Conservation (phyloP, 2,329 filamentous ascomycete species). For the Colletotrichum sojae region DNA sequence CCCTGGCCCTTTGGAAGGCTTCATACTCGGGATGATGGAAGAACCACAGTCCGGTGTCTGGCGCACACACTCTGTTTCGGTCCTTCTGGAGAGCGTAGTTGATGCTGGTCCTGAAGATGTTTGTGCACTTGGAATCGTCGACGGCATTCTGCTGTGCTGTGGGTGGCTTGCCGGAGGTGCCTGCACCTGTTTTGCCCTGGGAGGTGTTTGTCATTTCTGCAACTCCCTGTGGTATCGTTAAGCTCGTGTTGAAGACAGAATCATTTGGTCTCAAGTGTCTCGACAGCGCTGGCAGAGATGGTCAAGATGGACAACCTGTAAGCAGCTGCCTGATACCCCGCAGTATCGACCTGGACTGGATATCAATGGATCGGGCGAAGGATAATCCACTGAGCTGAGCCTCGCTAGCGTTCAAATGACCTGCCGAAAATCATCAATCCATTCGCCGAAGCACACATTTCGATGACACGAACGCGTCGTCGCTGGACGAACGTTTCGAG, state of each 20-base stretch:
- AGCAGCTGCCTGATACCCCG: not conserved
- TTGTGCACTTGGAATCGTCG: not conserved
- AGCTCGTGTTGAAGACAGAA: no score
- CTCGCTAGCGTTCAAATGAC: no score
- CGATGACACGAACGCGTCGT: no score
- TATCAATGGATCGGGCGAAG: not conserved
- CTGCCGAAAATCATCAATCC: no score
- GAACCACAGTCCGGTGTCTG: conserved; percentile 15
- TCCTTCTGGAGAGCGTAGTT: not conserved
- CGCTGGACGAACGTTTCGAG: no score
- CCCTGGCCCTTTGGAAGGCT: conserved; percentile 5
- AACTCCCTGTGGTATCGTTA: no score
- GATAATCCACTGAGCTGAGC: not conserved
- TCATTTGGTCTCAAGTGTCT: no score
- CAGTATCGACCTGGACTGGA: not conserved
- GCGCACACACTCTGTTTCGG: conserved; percentile 5
- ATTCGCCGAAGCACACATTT: no score
- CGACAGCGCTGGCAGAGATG: not conserved
- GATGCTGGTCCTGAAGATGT: conserved; percentile 6
- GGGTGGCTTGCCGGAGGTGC: not conserved
- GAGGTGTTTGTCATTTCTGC: no score
- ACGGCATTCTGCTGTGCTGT: not conserved
- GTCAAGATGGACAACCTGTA: not conserved
- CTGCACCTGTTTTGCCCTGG: not conserved
- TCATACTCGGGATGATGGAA: conserved; percentile 10